Conservation (phyloP, 805 yeast species). For the Lipomyces mesembrius region DNA sequence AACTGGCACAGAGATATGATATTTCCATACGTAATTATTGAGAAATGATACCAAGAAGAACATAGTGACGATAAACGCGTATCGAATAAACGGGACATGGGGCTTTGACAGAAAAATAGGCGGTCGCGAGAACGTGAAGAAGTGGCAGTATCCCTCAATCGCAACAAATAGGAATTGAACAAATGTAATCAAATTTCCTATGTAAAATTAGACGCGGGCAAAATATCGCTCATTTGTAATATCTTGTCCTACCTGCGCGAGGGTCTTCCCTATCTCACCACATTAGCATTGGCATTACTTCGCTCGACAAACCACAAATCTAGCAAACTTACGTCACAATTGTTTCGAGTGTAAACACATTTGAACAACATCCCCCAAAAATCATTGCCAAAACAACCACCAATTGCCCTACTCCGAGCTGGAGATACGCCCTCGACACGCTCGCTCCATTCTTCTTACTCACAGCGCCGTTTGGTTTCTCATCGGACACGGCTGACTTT, state of each 20-base stretch:
- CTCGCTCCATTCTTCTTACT: background rate
- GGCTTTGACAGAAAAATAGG: slow-evolving; percentile 47
- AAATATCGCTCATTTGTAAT: background rate
- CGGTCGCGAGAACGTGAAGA: slow-evolving; percentile 46
- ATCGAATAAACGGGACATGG: slow-evolving; percentile 45
- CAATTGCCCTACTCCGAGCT: slow-evolving; percentile 36
- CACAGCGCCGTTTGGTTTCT: background rate
- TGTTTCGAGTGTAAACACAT: slow-evolving; percentile 65
- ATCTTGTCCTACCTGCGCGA: slow-evolving; percentile 21
- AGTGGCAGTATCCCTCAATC: slow-evolving; percentile 49
- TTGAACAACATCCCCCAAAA: slow-evolving; percentile 76
- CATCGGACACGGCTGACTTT: background rate
- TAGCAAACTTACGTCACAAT: slow-evolving; percentile 48
- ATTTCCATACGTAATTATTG: slow-evolving; percentile 63
- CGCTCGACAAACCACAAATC: slow-evolving; percentile 1
- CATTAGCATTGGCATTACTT: background rate
- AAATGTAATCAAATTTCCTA: slow-evolving; percentile 62
- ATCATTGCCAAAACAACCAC: slow-evolving; percentile 48
- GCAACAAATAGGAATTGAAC: slow-evolving; percentile 60
- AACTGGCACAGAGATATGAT: slow-evolving; percentile 64
- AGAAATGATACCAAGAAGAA: slow-evolving; percentile 58
- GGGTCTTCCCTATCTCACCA: slow-evolving; percentile 27
- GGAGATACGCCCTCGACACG: slow-evolving; percentile 2
- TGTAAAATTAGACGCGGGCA: slow-evolving; percentile 17
- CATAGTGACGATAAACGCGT: slow-evolving; percentile 54